Conservation (phyloP, 2,329 filamentous ascomycete genomes). For the Fonsecaea nubica region DNA sequence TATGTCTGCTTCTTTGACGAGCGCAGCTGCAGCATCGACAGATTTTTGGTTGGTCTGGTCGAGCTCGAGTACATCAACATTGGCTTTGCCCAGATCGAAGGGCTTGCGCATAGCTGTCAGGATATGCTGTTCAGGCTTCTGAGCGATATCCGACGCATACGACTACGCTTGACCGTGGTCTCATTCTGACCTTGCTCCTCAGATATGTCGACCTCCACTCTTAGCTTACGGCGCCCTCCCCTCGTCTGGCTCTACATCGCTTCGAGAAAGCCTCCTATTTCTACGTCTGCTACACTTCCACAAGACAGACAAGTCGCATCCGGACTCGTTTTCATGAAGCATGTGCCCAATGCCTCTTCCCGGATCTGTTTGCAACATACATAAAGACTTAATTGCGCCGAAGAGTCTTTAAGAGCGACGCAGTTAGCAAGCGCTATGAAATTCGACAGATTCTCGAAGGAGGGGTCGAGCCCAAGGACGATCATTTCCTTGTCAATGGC, state of each 20-base stretch:
- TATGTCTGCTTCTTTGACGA: slow-evolving; percentile 21
- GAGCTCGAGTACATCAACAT: slow-evolving; percentile 21
- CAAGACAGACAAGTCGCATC: slow-evolving; percentile 60
- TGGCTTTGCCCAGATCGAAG: slow-evolving; percentile 7
- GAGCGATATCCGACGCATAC: too few species aligned
- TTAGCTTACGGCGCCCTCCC: slow-evolving; percentile 64
- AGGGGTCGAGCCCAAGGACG: too few species aligned
- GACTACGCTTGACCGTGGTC: too few species aligned
- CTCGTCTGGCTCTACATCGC: slow-evolving; percentile 64
- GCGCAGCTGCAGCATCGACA: slow-evolving; percentile 8
- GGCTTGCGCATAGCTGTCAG: slow-evolving; percentile 25
- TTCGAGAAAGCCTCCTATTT: slow-evolving; percentile 71
- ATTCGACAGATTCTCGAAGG: too few species aligned
- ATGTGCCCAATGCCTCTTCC: too few species aligned
- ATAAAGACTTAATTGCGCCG: too few species aligned
- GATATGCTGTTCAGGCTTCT: slow-evolving; percentile 14
- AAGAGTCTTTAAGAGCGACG: too few species aligned
- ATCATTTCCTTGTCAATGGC: too few species aligned
- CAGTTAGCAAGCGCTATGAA: too few species aligned
- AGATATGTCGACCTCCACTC: slow-evolving; percentile 71
- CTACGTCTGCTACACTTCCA: slow-evolving; percentile 66
- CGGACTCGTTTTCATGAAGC: too few species aligned
- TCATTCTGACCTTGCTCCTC: slow-evolving; percentile 16
- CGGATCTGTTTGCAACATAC: too few species aligned
- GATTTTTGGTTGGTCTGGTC: slow-evolving; percentile 21